These are phyloP conservation scores for Cyamopsis tetragonoloba DNA, from an alignment of 306 rosid genomes.

Conservation along the genomic window DNA sequence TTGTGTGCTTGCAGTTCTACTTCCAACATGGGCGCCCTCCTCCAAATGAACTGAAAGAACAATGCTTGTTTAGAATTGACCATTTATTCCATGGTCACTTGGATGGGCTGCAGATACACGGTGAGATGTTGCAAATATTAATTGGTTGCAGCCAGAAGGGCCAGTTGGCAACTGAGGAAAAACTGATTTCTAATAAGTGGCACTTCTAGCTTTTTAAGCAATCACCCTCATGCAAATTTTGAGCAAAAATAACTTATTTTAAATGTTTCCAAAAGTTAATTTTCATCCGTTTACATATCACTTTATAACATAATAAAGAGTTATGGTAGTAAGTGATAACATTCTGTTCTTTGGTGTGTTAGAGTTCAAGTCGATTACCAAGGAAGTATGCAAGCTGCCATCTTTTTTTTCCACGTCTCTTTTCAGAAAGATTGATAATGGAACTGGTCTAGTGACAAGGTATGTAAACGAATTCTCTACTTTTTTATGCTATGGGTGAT, in stretches of 20 bases:
- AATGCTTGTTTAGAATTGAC: constrained; percentile 59
- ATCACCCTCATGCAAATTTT: background rate
- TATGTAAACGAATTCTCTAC: constrained; percentile 24
- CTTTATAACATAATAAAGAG: background rate
- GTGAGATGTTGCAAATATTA: constrained; percentile 49
- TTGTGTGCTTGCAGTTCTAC: constrained; percentile 74
- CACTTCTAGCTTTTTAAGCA: constrained; percentile 22
- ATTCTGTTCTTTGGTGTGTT: constrained; percentile 34
- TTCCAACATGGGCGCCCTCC: constrained; percentile 87
- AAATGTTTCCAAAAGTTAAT: constrained; percentile 20
- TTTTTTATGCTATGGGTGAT: background rate
- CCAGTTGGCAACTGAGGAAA: constrained; percentile 9
- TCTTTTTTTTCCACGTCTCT: constrained; percentile 76
- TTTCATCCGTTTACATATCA: background rate
- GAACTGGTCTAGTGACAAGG: constrained; percentile 88
- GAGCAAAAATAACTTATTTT: background rate
- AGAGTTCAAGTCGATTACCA: constrained; percentile 81
- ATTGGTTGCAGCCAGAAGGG: constrained; percentile 23
- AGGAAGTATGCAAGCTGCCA: constrained; percentile 98
- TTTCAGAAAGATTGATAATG: constrained; percentile 78
- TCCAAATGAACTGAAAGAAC: constrained; percentile 77
- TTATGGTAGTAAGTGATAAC: constrained; percentile 17
- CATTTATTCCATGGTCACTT: constrained; percentile 67
- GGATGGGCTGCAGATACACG: constrained; percentile 79
- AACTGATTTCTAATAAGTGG: background rate